These are phyloP conservation scores for Salvia rosmarinus DNA, from an alignment of 257 asterid species.

Conservation along the genomic window DNA sequence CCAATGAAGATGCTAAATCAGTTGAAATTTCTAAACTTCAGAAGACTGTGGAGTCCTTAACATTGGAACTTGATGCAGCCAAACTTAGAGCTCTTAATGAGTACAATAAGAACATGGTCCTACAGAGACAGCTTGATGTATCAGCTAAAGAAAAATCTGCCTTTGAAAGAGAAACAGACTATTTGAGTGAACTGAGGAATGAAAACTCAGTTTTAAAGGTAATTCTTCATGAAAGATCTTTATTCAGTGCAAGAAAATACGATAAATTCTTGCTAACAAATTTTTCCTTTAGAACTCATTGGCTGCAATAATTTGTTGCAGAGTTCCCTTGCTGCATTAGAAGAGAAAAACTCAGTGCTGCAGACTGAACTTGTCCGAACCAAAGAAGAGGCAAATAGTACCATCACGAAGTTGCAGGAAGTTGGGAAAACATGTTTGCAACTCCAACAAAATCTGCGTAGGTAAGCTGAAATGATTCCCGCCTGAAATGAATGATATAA, in stretches of 20 bases:
- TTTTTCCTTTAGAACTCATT: constrained; percentile 28
- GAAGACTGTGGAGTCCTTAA: constrained; percentile 81
- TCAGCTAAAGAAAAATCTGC: constrained; percentile 76
- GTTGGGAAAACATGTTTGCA: constrained; percentile 73
- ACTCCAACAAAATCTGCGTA: constrained; percentile 64
- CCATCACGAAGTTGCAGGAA: constrained; percentile 69
- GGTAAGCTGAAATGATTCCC: constrained; percentile 48
- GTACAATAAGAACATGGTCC: constrained; percentile 74
- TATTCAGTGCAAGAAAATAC: constrained; percentile 18
- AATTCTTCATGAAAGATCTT: constrained; percentile 5
- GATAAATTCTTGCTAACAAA: constrained; percentile 14
- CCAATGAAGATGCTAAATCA: constrained; percentile 78
- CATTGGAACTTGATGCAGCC: constrained; percentile 83
- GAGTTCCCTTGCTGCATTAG: constrained; percentile 67
- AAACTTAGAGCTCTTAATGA: constrained; percentile 90
- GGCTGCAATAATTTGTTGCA: constrained; percentile 40
- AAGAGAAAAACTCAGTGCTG: constrained; percentile 64
- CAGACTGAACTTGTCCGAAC: constrained; percentile 72
- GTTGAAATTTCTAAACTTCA: constrained; percentile 88
- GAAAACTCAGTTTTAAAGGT: constrained; percentile 88
- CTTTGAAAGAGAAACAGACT: constrained; percentile 64
- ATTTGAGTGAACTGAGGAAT: constrained; percentile 64
- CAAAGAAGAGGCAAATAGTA: constrained; percentile 64
- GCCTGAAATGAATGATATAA: background rate
- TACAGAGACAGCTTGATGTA: constrained; percentile 72